Evolutionary conservation across 768 basidiomycete species (phyloP).

Genomic region (Trametes sanguinea): DNA sequence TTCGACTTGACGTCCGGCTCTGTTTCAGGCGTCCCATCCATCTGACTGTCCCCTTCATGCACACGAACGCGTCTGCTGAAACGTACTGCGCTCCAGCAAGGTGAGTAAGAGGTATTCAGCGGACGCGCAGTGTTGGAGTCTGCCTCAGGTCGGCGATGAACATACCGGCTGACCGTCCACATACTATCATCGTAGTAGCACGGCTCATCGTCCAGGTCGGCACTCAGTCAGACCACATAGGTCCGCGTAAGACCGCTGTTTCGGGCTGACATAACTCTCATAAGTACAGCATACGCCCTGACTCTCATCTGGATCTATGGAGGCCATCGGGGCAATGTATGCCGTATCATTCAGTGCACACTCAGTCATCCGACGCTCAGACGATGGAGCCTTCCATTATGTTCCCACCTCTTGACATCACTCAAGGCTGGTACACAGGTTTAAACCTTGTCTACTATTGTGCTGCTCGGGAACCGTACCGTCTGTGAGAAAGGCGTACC

Average conservation of each 20-base stretch:
- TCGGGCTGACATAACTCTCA: constrained; percentile 11
- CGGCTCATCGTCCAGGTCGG: background rate
- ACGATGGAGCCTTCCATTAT: background rate
- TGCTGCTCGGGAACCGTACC: background rate
- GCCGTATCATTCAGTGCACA: background rate
- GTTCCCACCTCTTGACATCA: background rate
- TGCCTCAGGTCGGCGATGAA: background rate
- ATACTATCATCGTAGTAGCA: background rate
- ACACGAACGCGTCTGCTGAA: background rate
- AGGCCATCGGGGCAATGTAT: background rate
- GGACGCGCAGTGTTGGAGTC: background rate
- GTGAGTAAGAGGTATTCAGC: background rate
- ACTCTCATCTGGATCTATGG: background rate
- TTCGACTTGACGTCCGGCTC: background rate
- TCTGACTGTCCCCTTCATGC: background rate
- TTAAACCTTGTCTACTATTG: background rate
- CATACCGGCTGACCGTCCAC: background rate
- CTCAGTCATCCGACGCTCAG: background rate
- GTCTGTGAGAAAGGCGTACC: background rate
- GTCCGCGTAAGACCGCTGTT: background rate
- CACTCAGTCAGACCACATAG: background rate
- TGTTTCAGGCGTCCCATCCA: background rate
- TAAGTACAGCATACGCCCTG: background rate
- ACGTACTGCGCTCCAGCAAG: background rate
- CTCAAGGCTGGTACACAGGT: background rate